Base-by-base conservation (phyloP, 202 grass and related monocot genomes). In the Sporobolus alterniflorus region DNA sequence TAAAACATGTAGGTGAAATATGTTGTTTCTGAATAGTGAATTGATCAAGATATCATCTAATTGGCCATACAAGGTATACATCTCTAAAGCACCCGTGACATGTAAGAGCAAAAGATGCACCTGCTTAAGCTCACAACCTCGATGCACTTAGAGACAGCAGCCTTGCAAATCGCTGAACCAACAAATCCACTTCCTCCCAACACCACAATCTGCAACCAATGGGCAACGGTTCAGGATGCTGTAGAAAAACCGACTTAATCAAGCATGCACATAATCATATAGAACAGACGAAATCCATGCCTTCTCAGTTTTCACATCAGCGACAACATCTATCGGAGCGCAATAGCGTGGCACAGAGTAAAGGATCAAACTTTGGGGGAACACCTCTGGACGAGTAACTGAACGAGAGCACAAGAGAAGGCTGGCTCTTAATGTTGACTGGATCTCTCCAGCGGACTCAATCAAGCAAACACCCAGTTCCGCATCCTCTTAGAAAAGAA, bases 111-210 rank as follows among this genome's bases (percentile, higher is more conserved):
- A 82, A 82, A 57, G 21, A 62, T 42, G 80, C 54, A 99, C 96
- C 93, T 99, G 91, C 96, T 99, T 65, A 99, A 56, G 83, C 96
- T 96, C 77, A 92, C 96, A 66, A 94, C 93, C 87, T 99, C 96
- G 28, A 99, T 94, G 80, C 96, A 93, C 79, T 91, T 94, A 18
- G 87, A 85, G 18, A 91, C 89, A 25, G 93, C 93, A 85, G 96
- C 93, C 89, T 82, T 96, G 93, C 96, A 99, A 44, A 96, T 94
- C 73, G 96, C 85, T 54, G 96, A 94, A 43, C 96, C 96, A 46
- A 94, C 96, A 85, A 99, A 99, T 50, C 93, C 96, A 47, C 83
- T 96, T 64, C 96, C 96, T 43, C 93, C 96, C 83, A 99, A 88
- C 57, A 96, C 89, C 82, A 99, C 89, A 87, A 99, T 99, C 96